These are phyloP conservation scores for Blastocystis sp. DNA, from an alignment of 352 stramenopile species.

Conservation along the genomic window DNA sequence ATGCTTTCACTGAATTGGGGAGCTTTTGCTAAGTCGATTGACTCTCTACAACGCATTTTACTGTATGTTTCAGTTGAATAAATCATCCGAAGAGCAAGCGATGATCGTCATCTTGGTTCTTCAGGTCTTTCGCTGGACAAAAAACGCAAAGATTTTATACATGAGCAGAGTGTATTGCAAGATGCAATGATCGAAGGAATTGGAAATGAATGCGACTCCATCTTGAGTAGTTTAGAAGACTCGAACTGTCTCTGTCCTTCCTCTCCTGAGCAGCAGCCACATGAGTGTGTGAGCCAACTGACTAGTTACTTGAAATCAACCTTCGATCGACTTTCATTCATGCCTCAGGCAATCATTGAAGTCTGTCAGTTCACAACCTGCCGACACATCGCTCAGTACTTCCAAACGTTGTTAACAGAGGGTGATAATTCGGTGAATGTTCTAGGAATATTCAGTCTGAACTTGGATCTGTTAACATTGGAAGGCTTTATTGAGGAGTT, in stretches of 20 bases:
- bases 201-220: neutral
- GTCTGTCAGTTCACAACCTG: constrained; percentile 48
- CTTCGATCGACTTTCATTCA: neutral
- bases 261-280: neutral
- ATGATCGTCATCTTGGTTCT: neutral
- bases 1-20: constrained; percentile 23
- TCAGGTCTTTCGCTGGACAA: constrained; percentile 5
- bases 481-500: constrained; percentile 13
- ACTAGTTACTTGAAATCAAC: neutral
- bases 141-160: constrained; percentile 8
- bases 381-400: constrained; percentile 28
- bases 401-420: neutral
- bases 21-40: constrained; percentile 38
- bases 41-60: constrained; percentile 21
- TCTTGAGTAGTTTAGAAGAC: neutral
- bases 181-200: constrained; percentile 11
- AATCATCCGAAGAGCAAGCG: neutral
- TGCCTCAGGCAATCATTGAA: neutral
- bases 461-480: constrained; percentile 42
- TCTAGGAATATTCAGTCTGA: constrained; percentile 41
- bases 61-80: neutral
- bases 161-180: neutral
- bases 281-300: neutral
- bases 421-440: constrained; percentile 10
- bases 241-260: neutral